Conservation (phyloP, 495 filamentous ascomycete species). For the Choiromyces venosus region DNA sequence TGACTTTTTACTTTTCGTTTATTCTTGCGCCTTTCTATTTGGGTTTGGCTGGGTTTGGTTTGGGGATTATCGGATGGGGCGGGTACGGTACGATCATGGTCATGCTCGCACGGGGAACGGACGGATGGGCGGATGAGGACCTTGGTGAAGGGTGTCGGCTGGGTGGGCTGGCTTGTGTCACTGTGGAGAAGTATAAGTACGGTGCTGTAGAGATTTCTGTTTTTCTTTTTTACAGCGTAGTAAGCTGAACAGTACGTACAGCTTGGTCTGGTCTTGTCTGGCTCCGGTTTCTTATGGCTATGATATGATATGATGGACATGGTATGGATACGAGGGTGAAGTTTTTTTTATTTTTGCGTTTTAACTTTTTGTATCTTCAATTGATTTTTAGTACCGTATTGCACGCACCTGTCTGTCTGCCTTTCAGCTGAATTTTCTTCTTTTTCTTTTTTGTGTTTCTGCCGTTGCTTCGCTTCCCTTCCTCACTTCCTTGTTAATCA, state of each 20-base stretch:
- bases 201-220: background rate
- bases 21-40: conserved; percentile 1
- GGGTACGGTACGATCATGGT: background rate
- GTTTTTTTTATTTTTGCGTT: background rate
- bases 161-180: background rate
- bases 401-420: no score
- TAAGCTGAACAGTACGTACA: no score
- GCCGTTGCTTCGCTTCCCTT: background rate
- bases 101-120: background rate
- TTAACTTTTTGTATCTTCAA: background rate
- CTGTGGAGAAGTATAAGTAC: background rate
- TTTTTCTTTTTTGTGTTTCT: background rate
- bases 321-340: background rate
- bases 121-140: background rate
- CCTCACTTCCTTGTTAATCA: background rate
- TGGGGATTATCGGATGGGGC: background rate
- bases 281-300: background rate
- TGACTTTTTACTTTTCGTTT: conserved; percentile 4
- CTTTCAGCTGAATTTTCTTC: background rate
- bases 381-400: background rate
- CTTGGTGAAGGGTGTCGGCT: background rate
- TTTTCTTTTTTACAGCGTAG: background rate
- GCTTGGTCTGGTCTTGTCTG: background rate
- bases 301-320: background rate
- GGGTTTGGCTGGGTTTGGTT: no score